Base-by-base conservation (phyloP, 139 green algal species). In the Chlamydomonas applanata region DNA sequence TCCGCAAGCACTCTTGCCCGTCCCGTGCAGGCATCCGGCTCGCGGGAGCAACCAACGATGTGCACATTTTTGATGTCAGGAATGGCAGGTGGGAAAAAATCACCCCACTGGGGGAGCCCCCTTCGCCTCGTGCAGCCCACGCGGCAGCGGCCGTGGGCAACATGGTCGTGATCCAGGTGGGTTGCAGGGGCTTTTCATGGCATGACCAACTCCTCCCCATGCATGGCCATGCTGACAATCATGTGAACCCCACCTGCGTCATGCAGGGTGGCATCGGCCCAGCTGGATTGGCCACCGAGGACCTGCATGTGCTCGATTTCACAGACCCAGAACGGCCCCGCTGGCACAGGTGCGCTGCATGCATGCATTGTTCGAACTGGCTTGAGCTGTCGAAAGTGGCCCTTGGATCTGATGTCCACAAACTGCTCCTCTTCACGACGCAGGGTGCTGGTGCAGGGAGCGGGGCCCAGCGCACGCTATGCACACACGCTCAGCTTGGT, bases 301-400 rank as follows among this genome's bases (percentile, higher is more conserved):
- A 99, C 85, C 83, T 99, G 60, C 95, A 99, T 87, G 96, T 99
- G 19, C 89, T 99, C 5, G 96, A 99, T 78, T 97, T 99, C 67
- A 97, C 93, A 54, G 93, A 97, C 75, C 84, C 90, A 49, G 85
- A 93, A 3, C 82, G 86, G 25, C 96, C 96, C 2, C 83, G 93
- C 7, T 99, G 95, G 95, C 95, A 99, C 85, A 94, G 90, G 90
- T 93, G 59, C 0, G 78, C 68, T 14, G 25, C 63, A 24, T 25
- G 16, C 24, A 16, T 63, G n/a, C 32, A 22, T 70, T 20, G 24
- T 24, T 32, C 25, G 66, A 30, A 0, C 5, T 63, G 13, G 9
- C 54, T 7, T 13, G n/a, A 27, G 54, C 54, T 27, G 54, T 63
- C 17, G 22, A 27, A 4, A 27, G 17, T 72, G 19, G 13, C 24